Evolutionary conservation across 768 basidiomycete species (phyloP), one percentile per base, ranked within the genome.

Genomic region (Phlebiopsis gigantea): DNA sequence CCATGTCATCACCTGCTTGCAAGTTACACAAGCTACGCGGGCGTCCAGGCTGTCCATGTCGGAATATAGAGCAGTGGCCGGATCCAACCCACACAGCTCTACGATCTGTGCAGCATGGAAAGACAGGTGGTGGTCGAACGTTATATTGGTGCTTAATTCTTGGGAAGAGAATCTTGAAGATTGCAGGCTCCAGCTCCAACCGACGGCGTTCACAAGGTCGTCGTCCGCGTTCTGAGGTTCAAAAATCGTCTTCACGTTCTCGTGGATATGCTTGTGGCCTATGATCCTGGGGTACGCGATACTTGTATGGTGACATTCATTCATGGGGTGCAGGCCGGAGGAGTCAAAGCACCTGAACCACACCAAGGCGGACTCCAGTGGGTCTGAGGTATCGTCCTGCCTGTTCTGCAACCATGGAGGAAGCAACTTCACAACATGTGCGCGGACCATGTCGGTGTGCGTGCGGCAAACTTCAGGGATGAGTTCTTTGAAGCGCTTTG

Each of bases 31-130:
- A 4, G 50, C 50, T 30, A 51, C n/a, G 6, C 50, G 50, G n/a
- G 50, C 50, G 50, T 51, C 50, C 5, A 39, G 34, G 1, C 7
- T 31, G 34, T 51, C 50, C 50, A 51, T 51, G 15, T 51, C 50
- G 3, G 5, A 6, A n/a, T 30, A 30, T 1, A 31, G 21, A 1
- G 47, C 47, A 5, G 17, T 21, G 6, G 21, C 17, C 2, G 50
- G 50, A 22, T 24, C 31, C 29, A 39, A 22, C 19, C 50, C 50
- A 30, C 50, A 51, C 30, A 41, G n/a, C 14, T 41, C 21, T 6
- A 51, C 22, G 34, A 51, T 21, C 50, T 51, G 29, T 4, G 31
- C 30, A 9, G 50, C 50, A 14, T 12, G 31, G 21, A 51, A 51
- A 19, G 29, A 34, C 34, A 31, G 21, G 31, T 51, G 50, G 29